Conservation (phyloP, 257 asterid species). For the Primulina huaijiensis region DNA sequence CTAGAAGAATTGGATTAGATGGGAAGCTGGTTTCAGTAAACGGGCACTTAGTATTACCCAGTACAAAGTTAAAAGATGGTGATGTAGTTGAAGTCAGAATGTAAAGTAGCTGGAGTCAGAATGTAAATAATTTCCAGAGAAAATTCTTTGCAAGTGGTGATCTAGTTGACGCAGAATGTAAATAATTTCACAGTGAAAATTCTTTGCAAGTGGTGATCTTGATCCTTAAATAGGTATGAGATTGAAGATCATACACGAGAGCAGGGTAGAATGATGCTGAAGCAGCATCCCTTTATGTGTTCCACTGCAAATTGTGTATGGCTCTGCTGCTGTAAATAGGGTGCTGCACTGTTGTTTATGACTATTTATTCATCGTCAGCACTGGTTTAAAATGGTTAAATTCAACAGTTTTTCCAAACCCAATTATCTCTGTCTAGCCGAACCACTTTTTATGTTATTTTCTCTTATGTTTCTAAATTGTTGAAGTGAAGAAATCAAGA, state of each 20-base stretch:
- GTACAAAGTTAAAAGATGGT: conserved; percentile 83
- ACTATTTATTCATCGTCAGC: background rate
- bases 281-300: background rate
- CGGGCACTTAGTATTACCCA: conserved; percentile 80
- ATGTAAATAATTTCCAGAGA: conserved; percentile 33
- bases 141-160: background rate
- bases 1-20: conserved; percentile 69
- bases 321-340: background rate
- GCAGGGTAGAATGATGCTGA: background rate
- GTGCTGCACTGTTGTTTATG: background rate
- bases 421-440: background rate
- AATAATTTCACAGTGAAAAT: conserved; percentile 13
- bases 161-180: conserved; percentile 1
- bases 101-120: conserved; percentile 81
- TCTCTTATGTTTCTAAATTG: too few relatives aligned
- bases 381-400: too few relatives aligned
- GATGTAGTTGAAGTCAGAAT: conserved; percentile 85
- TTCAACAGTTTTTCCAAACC: background rate
- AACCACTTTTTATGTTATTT: too few relatives aligned
- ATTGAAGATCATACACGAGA: background rate
- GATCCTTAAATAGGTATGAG: background rate
- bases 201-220: background rate
- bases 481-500: too few relatives aligned
- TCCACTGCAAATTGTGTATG: background rate
- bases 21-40: conserved; percentile 83